phyloP scores from a whole-genome alignment of 2,329 filamentous ascomycete species.

The Colletotrichum chrysophilum region DNA sequence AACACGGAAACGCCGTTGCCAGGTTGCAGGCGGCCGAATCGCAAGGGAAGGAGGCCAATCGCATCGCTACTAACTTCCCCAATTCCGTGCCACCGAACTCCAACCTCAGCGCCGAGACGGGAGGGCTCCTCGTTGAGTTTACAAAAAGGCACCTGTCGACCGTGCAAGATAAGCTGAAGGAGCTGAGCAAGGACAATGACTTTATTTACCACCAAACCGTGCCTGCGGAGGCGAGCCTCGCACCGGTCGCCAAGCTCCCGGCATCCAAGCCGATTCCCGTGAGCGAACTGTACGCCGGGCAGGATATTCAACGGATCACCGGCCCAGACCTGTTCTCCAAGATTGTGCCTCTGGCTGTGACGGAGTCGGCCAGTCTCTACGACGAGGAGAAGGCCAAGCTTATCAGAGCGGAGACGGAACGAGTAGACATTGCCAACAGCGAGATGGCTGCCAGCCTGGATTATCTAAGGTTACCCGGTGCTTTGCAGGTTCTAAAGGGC shows the following conservation, averaged over 20 bases:
- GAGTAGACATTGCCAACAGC: conserved; percentile 88
- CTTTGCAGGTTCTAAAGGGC: conserved; percentile 89
- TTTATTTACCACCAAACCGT: conserved; percentile 97
- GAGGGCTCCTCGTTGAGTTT: conserved; percentile 75
- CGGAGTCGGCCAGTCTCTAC: conserved; percentile 94
- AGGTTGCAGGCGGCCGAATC: conserved; percentile 82
- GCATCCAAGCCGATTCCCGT: conserved; percentile 97
- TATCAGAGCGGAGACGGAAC: conserved; percentile 89
- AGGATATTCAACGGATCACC: conserved; percentile 96
- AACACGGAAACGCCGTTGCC: conserved; percentile 84
- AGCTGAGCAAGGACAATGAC: conserved; percentile 90
- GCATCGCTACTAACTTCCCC: conserved; percentile 80
- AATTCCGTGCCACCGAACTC: conserved; percentile 78
- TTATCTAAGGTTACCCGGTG: conserved; percentile 88
- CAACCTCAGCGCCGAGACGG: conserved; percentile 83
- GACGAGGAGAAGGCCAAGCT: conserved; percentile 98
- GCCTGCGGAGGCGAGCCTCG: conserved; percentile 81
- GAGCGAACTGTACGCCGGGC: conserved; percentile 93
- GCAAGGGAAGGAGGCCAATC: conserved; percentile 78
- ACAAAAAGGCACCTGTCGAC: conserved; percentile 81
- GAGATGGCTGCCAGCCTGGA: conserved; percentile 97
- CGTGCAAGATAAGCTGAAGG: conserved; percentile 80
- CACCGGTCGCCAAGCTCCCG: conserved; percentile 86
- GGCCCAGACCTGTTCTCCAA: conserved; percentile 97
- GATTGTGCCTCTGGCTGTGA: conserved; percentile 94